phyloP scores from a whole-genome alignment of 257 asterid genomes.

The Paraleonurus japonicus region DNA sequence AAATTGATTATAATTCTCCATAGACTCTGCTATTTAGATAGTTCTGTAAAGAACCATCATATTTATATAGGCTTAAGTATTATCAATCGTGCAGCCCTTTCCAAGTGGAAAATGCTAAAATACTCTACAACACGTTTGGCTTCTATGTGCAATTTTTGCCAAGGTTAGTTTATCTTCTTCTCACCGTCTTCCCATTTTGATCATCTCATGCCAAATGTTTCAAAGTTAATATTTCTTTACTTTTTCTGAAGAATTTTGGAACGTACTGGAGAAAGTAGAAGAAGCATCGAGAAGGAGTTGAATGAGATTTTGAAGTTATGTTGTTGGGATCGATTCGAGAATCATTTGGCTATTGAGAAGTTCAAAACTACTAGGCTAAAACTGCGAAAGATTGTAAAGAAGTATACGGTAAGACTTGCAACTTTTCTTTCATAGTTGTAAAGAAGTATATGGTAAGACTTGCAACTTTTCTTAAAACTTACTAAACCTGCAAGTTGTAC shows the following conservation, averaged over 20 bases:
- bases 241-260: conserved; percentile 50
- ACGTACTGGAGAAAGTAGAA: conserved; percentile 52
- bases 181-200: not conserved
- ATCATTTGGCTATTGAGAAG: conserved; percentile 53
- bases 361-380: conserved; percentile 71
- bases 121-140: conserved; percentile 83
- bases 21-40: not conserved
- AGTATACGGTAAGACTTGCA: conserved; percentile 68
- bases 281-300: conserved; percentile 68
- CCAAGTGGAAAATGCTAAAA: conserved; percentile 54
- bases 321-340: conserved; percentile 72
- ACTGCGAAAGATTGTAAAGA: conserved; percentile 68
- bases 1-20: not conserved
- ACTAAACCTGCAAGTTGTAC: not conserved
- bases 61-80: conserved; percentile 20
- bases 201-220: conserved; percentile 11
- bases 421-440: not conserved
- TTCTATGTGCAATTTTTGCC: conserved; percentile 81
- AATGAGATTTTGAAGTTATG: conserved; percentile 68
- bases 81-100: conserved; percentile 45
- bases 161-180: conserved; percentile 43
- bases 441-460: too few relatives aligned
- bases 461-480: not conserved
- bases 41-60: not conserved
- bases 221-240: conserved; percentile 18